Evolutionary conservation across 2,329 filamentous ascomycete species (phyloP).

Genomic region (Ophiostoma himal-ulmi): DNA sequence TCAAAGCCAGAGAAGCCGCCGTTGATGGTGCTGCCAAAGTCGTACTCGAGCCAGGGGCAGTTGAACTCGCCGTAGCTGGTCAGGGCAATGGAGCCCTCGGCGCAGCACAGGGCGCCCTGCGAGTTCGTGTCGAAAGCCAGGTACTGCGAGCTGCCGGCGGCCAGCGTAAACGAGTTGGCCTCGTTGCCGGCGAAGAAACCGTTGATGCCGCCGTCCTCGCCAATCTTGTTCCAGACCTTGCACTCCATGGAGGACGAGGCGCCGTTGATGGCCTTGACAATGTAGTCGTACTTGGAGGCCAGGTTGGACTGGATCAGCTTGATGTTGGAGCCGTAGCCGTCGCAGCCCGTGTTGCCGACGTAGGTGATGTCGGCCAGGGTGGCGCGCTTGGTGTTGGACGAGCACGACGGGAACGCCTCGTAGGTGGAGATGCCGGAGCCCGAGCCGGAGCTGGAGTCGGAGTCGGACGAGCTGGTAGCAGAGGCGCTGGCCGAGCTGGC

Average conservation of each 20-base stretch:
- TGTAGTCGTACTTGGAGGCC: constrained; percentile 41
- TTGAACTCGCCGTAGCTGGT: constrained; percentile 40
- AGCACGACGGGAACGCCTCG: constrained; percentile 35
- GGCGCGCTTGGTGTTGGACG: constrained; percentile 41
- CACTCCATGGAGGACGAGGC: constrained; percentile 34
- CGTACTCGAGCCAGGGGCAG: constrained; percentile 47
- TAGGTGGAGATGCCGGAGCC: constrained; percentile 34
- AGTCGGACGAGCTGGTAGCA: constrained; percentile 15
- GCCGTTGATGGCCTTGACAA: constrained; percentile 37
- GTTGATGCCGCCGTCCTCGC: constrained; percentile 39
- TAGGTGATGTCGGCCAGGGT: constrained; percentile 43
- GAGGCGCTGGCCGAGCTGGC: constrained; percentile 12
- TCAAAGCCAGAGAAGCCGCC: constrained; percentile 46
- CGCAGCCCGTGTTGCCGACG: constrained; percentile 43
- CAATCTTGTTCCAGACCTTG: constrained; percentile 50
- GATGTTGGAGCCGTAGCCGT: constrained; percentile 48
- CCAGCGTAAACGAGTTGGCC: constrained; percentile 40
- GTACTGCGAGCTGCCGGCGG: constrained; percentile 35
- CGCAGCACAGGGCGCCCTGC: constrained; percentile 46
- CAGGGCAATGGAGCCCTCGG: constrained; percentile 31
- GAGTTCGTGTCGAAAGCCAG: constrained; percentile 43
- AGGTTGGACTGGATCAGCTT: constrained; percentile 38
- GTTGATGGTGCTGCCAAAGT: constrained; percentile 44
- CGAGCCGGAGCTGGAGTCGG: not conserved
- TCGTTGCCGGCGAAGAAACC: constrained; percentile 42